Percentiles rank a stretch among this genome's conserved stretches.
These are phyloP conservation scores for Eimeria zaria DNA, from an alignment of 169 alveolate genomes.

Conservation along the genomic window DNA sequence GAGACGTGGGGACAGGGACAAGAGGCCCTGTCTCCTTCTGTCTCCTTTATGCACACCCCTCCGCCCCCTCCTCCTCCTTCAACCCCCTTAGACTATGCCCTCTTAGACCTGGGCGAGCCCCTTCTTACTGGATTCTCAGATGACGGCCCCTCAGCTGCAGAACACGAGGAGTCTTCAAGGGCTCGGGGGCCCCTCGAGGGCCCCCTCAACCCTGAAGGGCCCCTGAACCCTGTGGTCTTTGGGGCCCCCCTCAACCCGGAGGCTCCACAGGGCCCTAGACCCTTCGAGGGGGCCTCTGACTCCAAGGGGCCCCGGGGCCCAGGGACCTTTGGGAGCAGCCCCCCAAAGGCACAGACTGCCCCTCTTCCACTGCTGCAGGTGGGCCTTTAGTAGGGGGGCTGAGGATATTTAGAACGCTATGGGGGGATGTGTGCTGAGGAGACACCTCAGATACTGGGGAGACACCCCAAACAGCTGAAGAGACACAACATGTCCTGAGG, in stretches of 20 bases:
- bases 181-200: too few species aligned
- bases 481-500: too few species aligned
- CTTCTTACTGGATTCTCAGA: slow-evolving; percentile 27
- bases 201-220: too few species aligned
- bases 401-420: neutral
- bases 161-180: neutral
- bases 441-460: too few species aligned
- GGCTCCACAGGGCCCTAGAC: too few species aligned
- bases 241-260: too few species aligned
- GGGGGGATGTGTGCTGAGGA: too few species aligned
- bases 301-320: neutral
- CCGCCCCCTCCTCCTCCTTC: neutral
- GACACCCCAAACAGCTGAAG: too few species aligned
- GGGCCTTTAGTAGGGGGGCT: neutral
- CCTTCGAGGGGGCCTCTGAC: neutral
- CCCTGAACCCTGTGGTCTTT: too few species aligned
- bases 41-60: neutral
- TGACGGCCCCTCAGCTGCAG: neutral
- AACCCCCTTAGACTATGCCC: neutral
- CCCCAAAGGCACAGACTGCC: neutral
- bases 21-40: neutral
- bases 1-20: neutral
- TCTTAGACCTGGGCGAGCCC: slow-evolving; percentile 33
- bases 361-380: neutral
- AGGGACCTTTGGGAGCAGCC: too few species aligned